Conservation (phyloP, 2,329 filamentous ascomycete genomes). For the Albifimbria verrucaria region DNA sequence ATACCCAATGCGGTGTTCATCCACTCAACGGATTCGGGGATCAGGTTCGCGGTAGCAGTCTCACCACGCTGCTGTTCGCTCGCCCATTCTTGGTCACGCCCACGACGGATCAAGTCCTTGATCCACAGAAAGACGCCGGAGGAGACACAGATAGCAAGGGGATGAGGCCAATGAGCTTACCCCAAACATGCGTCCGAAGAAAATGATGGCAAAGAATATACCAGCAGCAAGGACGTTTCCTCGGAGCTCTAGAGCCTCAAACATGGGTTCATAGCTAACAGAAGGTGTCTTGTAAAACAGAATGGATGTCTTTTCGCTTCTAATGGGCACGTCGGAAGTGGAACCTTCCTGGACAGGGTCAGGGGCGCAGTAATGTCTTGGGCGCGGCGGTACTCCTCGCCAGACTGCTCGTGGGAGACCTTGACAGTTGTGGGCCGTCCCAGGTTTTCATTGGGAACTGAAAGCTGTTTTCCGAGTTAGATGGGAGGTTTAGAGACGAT, state of each 20-base stretch:
- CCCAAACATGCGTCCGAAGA: constrained; percentile 81
- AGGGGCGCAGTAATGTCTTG: constrained; percentile 91
- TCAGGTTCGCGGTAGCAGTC: constrained; percentile 80
- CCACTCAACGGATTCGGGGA: constrained; percentile 94
- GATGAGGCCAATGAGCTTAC: constrained; percentile 70
- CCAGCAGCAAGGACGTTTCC: constrained; percentile 67
- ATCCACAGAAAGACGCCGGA: constrained; percentile 86
- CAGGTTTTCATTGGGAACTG: constrained; percentile 86
- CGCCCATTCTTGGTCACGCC: constrained; percentile 81
- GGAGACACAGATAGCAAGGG: constrained; percentile 69
- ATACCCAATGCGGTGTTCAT: constrained; percentile 85
- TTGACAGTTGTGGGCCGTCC: constrained; percentile 70
- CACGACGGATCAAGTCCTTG: constrained; percentile 80
- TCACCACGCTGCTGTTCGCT: constrained; percentile 82
- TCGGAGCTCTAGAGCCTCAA: constrained; percentile 68
- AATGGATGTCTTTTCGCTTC: constrained; percentile 94
- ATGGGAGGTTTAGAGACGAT: neutral
- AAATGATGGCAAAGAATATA: constrained; percentile 69
- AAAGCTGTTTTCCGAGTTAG: constrained; percentile 48
- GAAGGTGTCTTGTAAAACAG: constrained; percentile 93
- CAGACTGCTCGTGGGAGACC: constrained; percentile 67
- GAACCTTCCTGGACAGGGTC: constrained; percentile 78
- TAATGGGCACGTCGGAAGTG: constrained; percentile 91
- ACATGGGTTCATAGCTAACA: constrained; percentile 88
- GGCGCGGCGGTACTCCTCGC: constrained; percentile 75